These are phyloP conservation scores for Rhizophagus clarus DNA, from an alignment of 192 early-diverging fungal genomes.

Conservation along the genomic window DNA sequence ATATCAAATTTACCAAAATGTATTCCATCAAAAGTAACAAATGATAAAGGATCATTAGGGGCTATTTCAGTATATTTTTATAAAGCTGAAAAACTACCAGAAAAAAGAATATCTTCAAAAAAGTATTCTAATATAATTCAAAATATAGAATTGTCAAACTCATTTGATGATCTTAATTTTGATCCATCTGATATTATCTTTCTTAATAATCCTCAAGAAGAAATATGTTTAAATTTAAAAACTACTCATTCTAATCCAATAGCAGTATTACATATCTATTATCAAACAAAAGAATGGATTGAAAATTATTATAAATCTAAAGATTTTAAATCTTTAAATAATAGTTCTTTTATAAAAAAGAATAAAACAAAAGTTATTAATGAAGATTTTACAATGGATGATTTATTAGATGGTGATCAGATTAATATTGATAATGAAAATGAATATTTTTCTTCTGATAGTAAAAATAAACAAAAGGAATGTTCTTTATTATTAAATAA, in stretches of 20 bases:
- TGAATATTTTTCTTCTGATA: not conserved
- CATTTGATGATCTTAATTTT: not conserved
- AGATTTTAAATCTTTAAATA: not conserved
- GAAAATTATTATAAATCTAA: not conserved
- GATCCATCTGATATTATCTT: not conserved
- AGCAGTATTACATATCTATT: not conserved
- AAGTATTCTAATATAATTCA: not conserved
- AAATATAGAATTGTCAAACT: not conserved
- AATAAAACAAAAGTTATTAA: not conserved
- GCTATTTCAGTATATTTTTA: not conserved
- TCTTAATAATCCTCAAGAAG: not conserved
- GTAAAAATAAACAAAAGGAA: not conserved
- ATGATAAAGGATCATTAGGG: not conserved
- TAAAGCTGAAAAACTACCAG: not conserved
- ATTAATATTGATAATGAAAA: not conserved
- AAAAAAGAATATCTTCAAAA: not conserved
- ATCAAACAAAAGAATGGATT: not conserved
- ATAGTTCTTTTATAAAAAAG: too few relatives aligned
- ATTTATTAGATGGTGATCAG: not conserved
- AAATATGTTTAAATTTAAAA: not conserved
- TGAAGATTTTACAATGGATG: not conserved
- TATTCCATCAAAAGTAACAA: not conserved
- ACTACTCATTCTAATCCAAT: not conserved
- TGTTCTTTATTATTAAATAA: not conserved
- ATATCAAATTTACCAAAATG: not conserved